Evolutionary conservation across 129 eudicot genomes (phyloP), one percentile per base, ranked within the genome.

Genomic region (Saussurea involucrata): DNA sequence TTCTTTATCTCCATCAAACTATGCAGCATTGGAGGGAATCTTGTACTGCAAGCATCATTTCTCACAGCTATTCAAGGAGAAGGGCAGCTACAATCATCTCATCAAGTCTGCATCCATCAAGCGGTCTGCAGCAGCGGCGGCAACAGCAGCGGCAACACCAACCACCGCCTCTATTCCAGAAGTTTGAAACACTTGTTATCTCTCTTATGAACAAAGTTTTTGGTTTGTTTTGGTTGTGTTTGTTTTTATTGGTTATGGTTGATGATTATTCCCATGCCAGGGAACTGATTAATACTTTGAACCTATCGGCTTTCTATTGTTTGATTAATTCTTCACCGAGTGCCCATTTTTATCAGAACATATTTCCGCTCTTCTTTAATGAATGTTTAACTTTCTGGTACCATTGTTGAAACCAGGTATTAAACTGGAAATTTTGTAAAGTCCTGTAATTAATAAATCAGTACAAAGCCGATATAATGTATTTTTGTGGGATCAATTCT

Each of bases 31-130:
- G 6, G 93, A 94, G 60, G 98, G 97, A 42, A 85, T 81, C 21
- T 74, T 94, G 79, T 94, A 91, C 82, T 94, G 97, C 86, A 94
- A 94, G 74, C 98, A 93, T 69, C 98, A 94, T 87, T 94, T 94
- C 80, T 94, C 97, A 1, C 98, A 94, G 89, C 90, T 94, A 24
- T 94, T 94, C 82, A 91, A 92, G 87, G 98, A 94, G 80, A 94
- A 94, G 80, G 98, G 98, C 28, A 94, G 98, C 86, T 91, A 94
- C 89, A 92, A 90, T 80, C 98, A 94, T 81, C 75, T 94, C 27
- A 84, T 89, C 81, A 91, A 94, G 75, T 89, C 97, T 60, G 96
- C 98, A 6, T 94, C 98, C 11, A 85, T 91, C 55, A 94, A 82
- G 83, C 96, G 90, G 22, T 66, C 86, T 31, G 81, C 93, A 24